These are phyloP conservation scores for Corniculantispora saksenae DNA, from an alignment of 2,329 filamentous ascomycete genomes.

Conservation along the genomic window DNA sequence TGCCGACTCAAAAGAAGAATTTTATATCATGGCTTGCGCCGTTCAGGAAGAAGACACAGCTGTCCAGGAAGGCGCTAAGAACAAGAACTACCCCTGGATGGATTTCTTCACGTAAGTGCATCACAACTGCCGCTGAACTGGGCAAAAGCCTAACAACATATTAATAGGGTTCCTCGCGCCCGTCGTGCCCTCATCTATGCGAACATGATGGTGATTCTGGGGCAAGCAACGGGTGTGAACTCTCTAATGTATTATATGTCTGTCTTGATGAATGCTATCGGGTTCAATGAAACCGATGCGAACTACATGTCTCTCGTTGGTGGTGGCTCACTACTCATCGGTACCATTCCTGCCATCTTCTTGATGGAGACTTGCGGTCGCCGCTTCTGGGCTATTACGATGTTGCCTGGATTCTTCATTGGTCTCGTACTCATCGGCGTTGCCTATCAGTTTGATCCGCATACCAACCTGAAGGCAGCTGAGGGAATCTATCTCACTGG, in stretches of 20 bases:
- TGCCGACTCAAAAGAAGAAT: conserved; percentile 64
- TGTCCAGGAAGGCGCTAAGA: conserved; percentile 50
- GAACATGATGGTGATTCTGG: conserved; percentile 69
- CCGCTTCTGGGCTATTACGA: conserved; percentile 73
- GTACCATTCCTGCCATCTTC: conserved; percentile 67
- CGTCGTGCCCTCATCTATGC: conserved; percentile 66
- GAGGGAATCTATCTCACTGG: conserved; percentile 67
- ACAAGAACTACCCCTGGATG: conserved; percentile 66
- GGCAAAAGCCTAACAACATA: neutral
- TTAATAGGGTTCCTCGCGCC: conserved; percentile 56
- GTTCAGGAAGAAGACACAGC: conserved; percentile 58
- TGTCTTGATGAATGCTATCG: conserved; percentile 66
- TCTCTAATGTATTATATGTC: conserved; percentile 74
- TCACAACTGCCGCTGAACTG: neutral
- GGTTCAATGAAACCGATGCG: conserved; percentile 61
- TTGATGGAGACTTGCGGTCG: conserved; percentile 73
- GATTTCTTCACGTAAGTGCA: conserved; percentile 64
- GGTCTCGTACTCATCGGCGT: conserved; percentile 67
- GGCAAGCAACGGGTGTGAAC: conserved; percentile 71
- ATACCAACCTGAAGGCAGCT: conserved; percentile 46
- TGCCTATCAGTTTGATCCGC: conserved; percentile 57
- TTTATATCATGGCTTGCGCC: conserved; percentile 69
- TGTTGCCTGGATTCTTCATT: conserved; percentile 71
- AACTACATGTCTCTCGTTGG: conserved; percentile 78
- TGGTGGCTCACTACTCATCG: conserved; percentile 65